Conservation (phyloP, 2,329 filamentous ascomycete species). For the Verticillium dahliae region DNA sequence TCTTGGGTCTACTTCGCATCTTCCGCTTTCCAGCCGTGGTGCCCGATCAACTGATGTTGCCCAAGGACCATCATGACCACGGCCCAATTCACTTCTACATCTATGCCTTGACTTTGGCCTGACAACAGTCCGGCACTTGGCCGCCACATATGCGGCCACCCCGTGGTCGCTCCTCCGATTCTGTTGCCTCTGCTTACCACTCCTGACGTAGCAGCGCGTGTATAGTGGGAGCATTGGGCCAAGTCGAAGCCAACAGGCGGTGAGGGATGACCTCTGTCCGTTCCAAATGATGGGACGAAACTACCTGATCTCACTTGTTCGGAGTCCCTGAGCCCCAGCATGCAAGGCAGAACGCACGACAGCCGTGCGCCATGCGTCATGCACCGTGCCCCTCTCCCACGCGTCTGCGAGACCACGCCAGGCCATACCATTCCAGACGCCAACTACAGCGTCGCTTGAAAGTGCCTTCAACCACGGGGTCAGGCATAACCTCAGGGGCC, state of each 20-base stretch:
- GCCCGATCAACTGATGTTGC: neutral
- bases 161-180: constrained; percentile 3
- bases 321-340: neutral
- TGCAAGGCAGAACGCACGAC: neutral
- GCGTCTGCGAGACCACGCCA: neutral
- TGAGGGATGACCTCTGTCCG: neutral
- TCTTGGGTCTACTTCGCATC: neutral
- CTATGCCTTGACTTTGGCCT: neutral
- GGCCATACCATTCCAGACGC: neutral
- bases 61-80: neutral
- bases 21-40: neutral
- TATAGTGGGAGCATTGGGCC: neutral
- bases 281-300: neutral
- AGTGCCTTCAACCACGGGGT: neutral
- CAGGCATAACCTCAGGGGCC: neutral
- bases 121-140: constrained; percentile 10
- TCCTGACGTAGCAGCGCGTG: neutral
- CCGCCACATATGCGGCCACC: constrained; percentile 19
- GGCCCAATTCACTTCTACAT: neutral
- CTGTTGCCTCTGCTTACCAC: neutral
- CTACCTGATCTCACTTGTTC: neutral
- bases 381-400: neutral
- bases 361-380: neutral
- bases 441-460: neutral
- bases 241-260: neutral